phyloP scores from a whole-genome alignment of 2,329 filamentous ascomycete species.

The Cytospora schulzeri region DNA sequence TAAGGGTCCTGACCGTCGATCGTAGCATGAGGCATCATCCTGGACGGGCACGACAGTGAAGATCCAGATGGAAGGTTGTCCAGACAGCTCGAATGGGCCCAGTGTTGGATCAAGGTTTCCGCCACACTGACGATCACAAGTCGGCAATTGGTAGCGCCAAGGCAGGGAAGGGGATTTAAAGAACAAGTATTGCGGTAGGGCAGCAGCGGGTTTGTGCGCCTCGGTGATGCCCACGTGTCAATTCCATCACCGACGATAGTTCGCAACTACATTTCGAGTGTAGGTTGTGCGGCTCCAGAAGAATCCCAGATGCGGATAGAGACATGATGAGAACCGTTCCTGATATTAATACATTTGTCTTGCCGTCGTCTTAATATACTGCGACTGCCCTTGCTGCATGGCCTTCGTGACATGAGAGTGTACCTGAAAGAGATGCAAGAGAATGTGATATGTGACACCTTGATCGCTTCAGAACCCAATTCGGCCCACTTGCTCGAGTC shows the following conservation, averaged over 20 bases:
- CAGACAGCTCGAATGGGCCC: conserved; percentile 7
- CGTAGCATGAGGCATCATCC: conserved; percentile 13
- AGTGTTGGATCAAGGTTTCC: conserved; percentile 8
- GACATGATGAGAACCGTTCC: background rate
- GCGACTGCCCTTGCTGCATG: background rate
- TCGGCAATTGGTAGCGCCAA: background rate
- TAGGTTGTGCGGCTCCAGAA: background rate
- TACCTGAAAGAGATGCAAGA: conserved; percentile 3
- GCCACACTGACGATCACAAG: conserved; percentile 17
- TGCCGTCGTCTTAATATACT: background rate
- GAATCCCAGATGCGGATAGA: background rate
- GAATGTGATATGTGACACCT: conserved; percentile 14
- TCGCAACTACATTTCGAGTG: background rate
- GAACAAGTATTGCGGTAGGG: background rate
- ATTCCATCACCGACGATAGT: background rate
- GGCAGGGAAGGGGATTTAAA: background rate
- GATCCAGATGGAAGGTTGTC: conserved; percentile 6
- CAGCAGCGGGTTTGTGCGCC: background rate
- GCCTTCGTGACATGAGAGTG: background rate
- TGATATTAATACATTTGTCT: background rate
- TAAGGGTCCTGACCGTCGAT: conserved; percentile 13
- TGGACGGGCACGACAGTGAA: conserved; percentile 10
- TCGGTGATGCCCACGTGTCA: background rate
- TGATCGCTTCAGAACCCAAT: background rate
- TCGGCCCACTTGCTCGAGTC: conserved; percentile 6